phyloP scores from a whole-genome alignment of 2,329 filamentous ascomycete species.

The Fusarium sp. region DNA sequence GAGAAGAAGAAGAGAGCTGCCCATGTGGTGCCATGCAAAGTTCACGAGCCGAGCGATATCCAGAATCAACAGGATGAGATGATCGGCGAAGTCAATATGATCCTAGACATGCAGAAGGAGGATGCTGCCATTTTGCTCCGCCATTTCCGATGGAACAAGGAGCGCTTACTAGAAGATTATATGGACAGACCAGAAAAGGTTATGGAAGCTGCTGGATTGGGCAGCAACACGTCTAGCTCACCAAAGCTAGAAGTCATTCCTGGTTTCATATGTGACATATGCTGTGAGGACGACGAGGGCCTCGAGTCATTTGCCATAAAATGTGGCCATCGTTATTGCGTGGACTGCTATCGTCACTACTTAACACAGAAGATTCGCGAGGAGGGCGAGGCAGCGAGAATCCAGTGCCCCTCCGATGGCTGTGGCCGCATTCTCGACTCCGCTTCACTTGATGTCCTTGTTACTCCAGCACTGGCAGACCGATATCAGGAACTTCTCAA shows the following conservation, averaged over 20 bases:
- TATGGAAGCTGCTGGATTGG: slow-evolving; percentile 85
- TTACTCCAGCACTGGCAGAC: slow-evolving; percentile 64
- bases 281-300: slow-evolving; percentile 85
- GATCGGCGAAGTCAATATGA: slow-evolving; percentile 89
- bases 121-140: slow-evolving; percentile 90
- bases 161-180: slow-evolving; percentile 92
- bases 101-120: slow-evolving; percentile 89
- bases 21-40: slow-evolving; percentile 87
- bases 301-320: slow-evolving; percentile 92
- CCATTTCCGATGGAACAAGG: slow-evolving; percentile 95
- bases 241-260: slow-evolving; percentile 77
- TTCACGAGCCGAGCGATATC: slow-evolving; percentile 83
- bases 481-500: slow-evolving; percentile 89
- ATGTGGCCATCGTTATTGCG: slow-evolving; percentile 93
- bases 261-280: slow-evolving; percentile 93
- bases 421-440: slow-evolving; percentile 94
- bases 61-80: slow-evolving; percentile 86
- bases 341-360: slow-evolving; percentile 92
- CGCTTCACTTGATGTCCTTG: slow-evolving; percentile 83
- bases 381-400: slow-evolving; percentile 93
- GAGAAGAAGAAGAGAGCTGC: slow-evolving; percentile 77
- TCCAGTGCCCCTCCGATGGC: slow-evolving; percentile 89
- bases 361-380: slow-evolving; percentile 92
- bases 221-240: slow-evolving; percentile 67
- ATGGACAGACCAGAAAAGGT: slow-evolving; percentile 88